Conservation (phyloP, 305 asterid species). For the Euphrasia arctica region DNA sequence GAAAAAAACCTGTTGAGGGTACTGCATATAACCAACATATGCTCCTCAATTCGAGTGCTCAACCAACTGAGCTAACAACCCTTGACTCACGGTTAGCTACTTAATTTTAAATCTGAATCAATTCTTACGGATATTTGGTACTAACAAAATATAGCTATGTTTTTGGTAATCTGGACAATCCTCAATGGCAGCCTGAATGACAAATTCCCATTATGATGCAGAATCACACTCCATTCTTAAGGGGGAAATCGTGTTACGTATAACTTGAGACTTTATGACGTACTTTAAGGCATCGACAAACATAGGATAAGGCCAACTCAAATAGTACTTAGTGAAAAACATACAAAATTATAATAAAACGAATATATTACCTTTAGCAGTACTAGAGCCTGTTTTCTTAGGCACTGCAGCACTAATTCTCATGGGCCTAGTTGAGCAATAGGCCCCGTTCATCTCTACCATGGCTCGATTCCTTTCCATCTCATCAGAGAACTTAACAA, state of each 20-base stretch:
- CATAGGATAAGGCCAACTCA: slow-evolving; percentile 1
- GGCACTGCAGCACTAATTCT: slow-evolving; percentile 99
- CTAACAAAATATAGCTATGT: no score
- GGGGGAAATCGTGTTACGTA: neutral
- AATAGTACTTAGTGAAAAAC: slow-evolving; percentile 6
- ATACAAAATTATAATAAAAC: slow-evolving; percentile 18
- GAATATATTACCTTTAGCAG: slow-evolving; percentile 48
- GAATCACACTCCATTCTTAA: slow-evolving; percentile 1
- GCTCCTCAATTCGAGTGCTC: no score
- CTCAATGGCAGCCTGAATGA: neutral
- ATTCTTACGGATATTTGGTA: neutral
- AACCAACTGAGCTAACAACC: no score
- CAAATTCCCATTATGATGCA: neutral
- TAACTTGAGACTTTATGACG: slow-evolving; percentile 17
- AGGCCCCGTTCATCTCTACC: slow-evolving; percentile 93
- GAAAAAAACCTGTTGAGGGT: slow-evolving; percentile 64
- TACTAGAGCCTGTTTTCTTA: slow-evolving; percentile 59
- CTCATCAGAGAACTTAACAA: slow-evolving; percentile 95
- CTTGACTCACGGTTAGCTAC: neutral
- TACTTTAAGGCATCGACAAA: slow-evolving; percentile 4
- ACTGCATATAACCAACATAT: slow-evolving; percentile 73
- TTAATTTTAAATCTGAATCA: neutral
- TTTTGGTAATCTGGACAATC: no score
- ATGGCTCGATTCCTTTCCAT: slow-evolving; percentile 85
- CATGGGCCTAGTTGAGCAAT: slow-evolving; percentile 96